Conservation (phyloP, 2,329 filamentous ascomycete genomes). For the Fusarium haematococcum region DNA sequence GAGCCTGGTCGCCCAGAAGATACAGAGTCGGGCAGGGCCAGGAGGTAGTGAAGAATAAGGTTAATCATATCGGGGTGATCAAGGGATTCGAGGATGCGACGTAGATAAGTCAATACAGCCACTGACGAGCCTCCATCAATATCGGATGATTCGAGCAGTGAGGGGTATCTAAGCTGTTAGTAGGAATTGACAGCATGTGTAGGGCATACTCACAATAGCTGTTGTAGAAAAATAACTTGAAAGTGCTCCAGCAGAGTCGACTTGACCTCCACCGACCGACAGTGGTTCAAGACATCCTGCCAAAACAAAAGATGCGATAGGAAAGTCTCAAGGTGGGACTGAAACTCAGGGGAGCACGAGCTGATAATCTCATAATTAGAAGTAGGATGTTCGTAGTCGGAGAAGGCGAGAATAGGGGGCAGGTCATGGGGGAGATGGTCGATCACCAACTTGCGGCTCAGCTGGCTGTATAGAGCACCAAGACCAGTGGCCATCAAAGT, state of each 20-base stretch:
- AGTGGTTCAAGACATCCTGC: conserved; percentile 98
- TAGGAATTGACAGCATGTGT: neutral
- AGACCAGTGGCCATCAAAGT: conserved; percentile 97
- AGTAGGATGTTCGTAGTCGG: conserved; percentile 84
- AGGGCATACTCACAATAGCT: conserved; percentile 76
- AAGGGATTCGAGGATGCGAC: conserved; percentile 88
- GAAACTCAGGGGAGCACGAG: conserved; percentile 80
- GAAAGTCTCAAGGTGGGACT: conserved; percentile 91
- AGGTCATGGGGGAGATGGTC: conserved; percentile 79
- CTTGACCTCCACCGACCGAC: conserved; percentile 90
- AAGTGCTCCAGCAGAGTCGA: conserved; percentile 96
- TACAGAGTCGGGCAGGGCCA: conserved; percentile 77
- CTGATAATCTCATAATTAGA: conserved; percentile 78
- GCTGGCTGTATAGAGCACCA: conserved; percentile 77
- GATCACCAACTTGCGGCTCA: conserved; percentile 83
- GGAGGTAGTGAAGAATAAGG: conserved; percentile 90
- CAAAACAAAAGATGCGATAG: conserved; percentile 95
- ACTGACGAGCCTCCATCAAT: conserved; percentile 97
- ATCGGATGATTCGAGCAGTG: conserved; percentile 94
- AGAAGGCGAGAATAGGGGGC: conserved; percentile 87
- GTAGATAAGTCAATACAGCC: conserved; percentile 92
- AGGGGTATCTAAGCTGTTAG: conserved; percentile 78
- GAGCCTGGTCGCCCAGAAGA: conserved; percentile 51
- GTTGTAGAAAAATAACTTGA: conserved; percentile 94
- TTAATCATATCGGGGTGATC: conserved; percentile 96